Conservation (phyloP, 106 monocot species). For the Allium sativum region DNA sequence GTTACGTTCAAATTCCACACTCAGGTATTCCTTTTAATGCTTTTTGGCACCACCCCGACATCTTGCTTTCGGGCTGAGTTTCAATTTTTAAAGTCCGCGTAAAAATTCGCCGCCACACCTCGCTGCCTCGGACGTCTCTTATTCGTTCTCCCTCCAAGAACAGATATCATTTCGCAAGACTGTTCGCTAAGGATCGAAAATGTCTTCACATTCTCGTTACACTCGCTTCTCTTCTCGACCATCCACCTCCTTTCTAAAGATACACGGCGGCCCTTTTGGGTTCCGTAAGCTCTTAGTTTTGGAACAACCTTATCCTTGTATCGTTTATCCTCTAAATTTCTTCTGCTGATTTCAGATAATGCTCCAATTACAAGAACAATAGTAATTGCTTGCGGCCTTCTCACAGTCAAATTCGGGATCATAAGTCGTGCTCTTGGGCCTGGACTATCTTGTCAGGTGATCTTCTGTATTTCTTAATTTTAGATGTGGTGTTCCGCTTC, state of each 20-base stretch:
- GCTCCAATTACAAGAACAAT: slow-evolving; percentile 49
- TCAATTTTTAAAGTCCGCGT: no score
- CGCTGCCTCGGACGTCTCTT: no score
- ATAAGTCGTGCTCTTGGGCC: slow-evolving; percentile 22
- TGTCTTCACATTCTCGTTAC: no score
- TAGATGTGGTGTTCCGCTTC: not conserved
- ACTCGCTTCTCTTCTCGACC: not conserved
- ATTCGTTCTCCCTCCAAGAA: no score
- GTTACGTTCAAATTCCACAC: no score
- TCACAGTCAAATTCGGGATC: slow-evolving; percentile 28
- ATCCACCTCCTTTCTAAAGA: slow-evolving; percentile 12
- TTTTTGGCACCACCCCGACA: no score
- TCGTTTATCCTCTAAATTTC: not conserved
- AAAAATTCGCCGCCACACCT: no score
- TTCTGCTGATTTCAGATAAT: slow-evolving; percentile 33
- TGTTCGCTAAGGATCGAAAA: no score
- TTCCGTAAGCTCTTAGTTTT: slow-evolving; percentile 29
- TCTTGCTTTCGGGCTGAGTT: no score
- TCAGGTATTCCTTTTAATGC: no score
- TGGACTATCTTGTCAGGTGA: slow-evolving; percentile 47
- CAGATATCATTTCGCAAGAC: no score
- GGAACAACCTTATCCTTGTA: not conserved
- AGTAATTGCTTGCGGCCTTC: slow-evolving; percentile 26
- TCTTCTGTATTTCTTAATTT: not conserved
- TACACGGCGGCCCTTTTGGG: slow-evolving; percentile 52